Evolutionary conservation across 345 rosid species (phyloP), one percentile per base, ranked within the genome.

Genomic region (Heritiera littoralis): DNA sequence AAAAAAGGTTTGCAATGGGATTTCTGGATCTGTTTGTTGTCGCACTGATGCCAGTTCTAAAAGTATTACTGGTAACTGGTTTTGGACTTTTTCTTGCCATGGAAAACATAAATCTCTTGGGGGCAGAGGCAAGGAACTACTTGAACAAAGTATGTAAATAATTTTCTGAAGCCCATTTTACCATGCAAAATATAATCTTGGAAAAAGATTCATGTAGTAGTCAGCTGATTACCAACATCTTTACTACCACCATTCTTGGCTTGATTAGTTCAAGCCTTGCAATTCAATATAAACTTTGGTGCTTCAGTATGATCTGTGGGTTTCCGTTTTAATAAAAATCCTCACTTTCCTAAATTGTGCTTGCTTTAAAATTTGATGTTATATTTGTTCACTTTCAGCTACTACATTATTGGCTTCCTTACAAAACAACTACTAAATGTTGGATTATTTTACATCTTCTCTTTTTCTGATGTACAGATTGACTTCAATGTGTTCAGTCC

Each of bases 401-500:
- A 45, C 49, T 45, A 45, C 0, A 45, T 45, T 8, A 45, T 45
- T 23, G 49, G 18, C 18, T 13, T 13, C 56, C 17, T 51, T 11
- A 14, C 54, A 51, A 51, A 5, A 49, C 0, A 15, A 51, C 15
- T 51, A 3, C 1, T 51, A 51, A 2, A 51, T 12, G 56, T 52
- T 51, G 12, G 28, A 66, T 35, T 3, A 35, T 35, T 35, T 70
- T 52, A 46, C 56, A 28, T 0, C 23, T 51, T 18, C 48, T 5
- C 17, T 77, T 32, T 28, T 48, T 46, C 35, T 38, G 30, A 15
- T 64, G 51, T 15, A n/a, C 79, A 86, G 89, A 56, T 86, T 43
- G 84, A 80, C 0, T 87, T 87, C 66, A 80, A 81, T 13, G 82
- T 85, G 68, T 83, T 85, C 64, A 81, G 64, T 80, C 89, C 91